These are phyloP conservation scores for Apiotrichum gamsii DNA, from an alignment of 1,284 basidiomycete genomes.

Conservation along the genomic window DNA sequence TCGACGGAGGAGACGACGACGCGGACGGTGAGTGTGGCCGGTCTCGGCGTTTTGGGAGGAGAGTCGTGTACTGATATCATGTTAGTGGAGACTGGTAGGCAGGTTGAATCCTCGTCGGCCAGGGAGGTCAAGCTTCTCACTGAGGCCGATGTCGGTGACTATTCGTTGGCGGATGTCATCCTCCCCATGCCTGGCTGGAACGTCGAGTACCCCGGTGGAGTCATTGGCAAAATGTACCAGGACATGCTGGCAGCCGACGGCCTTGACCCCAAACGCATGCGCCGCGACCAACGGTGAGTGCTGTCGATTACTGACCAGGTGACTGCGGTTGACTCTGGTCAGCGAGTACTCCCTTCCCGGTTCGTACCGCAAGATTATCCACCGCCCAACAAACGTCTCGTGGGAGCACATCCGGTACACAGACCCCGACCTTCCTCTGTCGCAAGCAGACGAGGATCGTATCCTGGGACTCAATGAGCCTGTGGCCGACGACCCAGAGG, in stretches of 20 bases:
- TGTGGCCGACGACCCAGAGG: constrained; percentile 51
- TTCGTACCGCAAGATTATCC: constrained; percentile 86
- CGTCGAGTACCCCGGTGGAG: constrained; percentile 77
- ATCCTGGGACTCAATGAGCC: constrained; percentile 73
- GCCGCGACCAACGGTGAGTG: constrained; percentile 77
- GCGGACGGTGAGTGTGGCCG: constrained; percentile 47
- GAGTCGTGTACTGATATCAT: background rate
- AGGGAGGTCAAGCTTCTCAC: constrained; percentile 66
- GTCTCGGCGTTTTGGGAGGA: too few species aligned
- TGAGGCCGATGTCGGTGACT: constrained; percentile 65
- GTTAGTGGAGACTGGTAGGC: constrained; percentile 2
- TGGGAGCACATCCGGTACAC: constrained; percentile 84
- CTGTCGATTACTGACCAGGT: too few species aligned
- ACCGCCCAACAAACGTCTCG: constrained; percentile 69
- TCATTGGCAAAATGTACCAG: constrained; percentile 71
- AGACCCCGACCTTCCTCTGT: constrained; percentile 82
- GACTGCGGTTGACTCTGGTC: too few species aligned
- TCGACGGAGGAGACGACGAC: constrained; percentile 51
- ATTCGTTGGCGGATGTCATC: constrained; percentile 86
- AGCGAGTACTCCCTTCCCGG: constrained; percentile 90
- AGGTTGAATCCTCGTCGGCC: constrained; percentile 36
- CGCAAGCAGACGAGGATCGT: constrained; percentile 90
- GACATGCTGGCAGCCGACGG: constrained; percentile 77
- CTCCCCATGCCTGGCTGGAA: constrained; percentile 93
- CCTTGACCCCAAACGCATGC: constrained; percentile 77